These are phyloP conservation scores for Polyplosphaeria fusca DNA, from an alignment of 495 filamentous ascomycete species.

Conservation along the genomic window DNA sequence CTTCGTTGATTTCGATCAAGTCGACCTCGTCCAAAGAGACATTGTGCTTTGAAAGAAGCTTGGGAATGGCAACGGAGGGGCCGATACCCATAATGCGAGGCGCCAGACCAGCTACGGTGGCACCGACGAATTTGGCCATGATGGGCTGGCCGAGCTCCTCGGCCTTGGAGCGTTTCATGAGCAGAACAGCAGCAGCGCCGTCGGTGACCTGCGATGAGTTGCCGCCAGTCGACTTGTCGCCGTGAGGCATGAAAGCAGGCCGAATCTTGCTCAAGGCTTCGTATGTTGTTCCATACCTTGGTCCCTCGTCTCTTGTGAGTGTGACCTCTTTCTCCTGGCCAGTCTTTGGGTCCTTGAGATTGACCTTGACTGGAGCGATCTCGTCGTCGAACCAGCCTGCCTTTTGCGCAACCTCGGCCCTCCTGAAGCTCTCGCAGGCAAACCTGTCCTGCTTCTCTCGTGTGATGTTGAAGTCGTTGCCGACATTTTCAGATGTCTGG, in stretches of 20 bases:
- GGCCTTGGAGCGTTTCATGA: conserved; percentile 92
- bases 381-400: conserved; percentile 92
- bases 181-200: conserved; percentile 82
- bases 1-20: conserved; percentile 93
- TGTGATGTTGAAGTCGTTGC: conserved; percentile 78
- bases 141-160: conserved; percentile 86
- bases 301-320: conserved; percentile 81
- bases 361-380: conserved; percentile 80
- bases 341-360: conserved; percentile 76
- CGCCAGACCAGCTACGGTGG: conserved; percentile 83
- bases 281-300: conserved; percentile 82
- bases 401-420: conserved; percentile 89
- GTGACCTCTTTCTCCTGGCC: conserved; percentile 74
- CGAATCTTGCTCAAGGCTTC: conserved; percentile 81
- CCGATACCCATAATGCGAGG: conserved; percentile 98
- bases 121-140: conserved; percentile 88
- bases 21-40: conserved; percentile 80
- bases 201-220: conserved; percentile 96
- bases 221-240: conserved; percentile 84
- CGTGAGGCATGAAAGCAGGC: conserved; percentile 85
- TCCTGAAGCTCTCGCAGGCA: conserved; percentile 79
- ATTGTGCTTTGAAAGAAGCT: conserved; percentile 78
- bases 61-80: conserved; percentile 89
- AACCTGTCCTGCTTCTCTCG: conserved; percentile 79
- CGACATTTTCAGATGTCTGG: conserved; percentile 97